Evolutionary conservation across 768 basidiomycete genomes (phyloP).

Genomic region (Mycena rosella): DNA sequence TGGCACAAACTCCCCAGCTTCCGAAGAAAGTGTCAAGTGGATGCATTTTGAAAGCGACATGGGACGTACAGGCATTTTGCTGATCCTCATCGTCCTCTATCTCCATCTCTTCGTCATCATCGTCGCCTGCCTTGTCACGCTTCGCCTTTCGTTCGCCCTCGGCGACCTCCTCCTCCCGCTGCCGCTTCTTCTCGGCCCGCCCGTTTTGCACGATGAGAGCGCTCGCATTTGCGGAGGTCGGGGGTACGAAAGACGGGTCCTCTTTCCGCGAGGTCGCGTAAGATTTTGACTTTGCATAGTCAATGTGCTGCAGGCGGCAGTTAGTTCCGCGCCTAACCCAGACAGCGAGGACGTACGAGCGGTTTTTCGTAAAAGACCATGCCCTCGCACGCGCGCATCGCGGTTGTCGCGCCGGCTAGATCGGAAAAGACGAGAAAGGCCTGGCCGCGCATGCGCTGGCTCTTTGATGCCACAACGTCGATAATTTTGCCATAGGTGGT

Average conservation of each 20-base stretch:
- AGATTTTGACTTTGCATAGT: constrained; percentile 91
- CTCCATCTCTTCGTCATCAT: constrained; percentile 94
- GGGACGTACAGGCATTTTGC: constrained; percentile 61
- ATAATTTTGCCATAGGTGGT: constrained; percentile 93
- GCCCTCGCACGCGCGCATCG: constrained; percentile 93
- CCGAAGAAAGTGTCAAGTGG: constrained; percentile 47
- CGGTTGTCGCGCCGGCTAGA: constrained; percentile 90
- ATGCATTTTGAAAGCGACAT: constrained; percentile 42
- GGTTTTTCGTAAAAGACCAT: constrained; percentile 95
- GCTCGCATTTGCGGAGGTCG: constrained; percentile 73
- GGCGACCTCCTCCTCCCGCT: constrained; percentile 70
- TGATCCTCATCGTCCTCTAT: constrained; percentile 85
- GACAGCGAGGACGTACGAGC: constrained; percentile 69
- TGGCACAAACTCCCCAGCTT: constrained; percentile 56
- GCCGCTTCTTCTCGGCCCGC: constrained; percentile 68
- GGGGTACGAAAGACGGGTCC: constrained; percentile 86
- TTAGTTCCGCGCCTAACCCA: constrained; percentile 8
- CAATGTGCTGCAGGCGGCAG: constrained; percentile 74
- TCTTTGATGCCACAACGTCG: constrained; percentile 93
- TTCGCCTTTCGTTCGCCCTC: constrained; percentile 72
- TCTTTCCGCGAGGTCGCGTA: constrained; percentile 84
- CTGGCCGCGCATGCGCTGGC: constrained; percentile 89
- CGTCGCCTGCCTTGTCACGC: constrained; percentile 77
- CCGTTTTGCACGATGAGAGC: constrained; percentile 57
- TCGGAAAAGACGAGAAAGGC: constrained; percentile 97